Evolutionary conservation across 1,284 basidiomycete genomes (phyloP).

Genomic region (Veloporphyrellus conicus): DNA sequence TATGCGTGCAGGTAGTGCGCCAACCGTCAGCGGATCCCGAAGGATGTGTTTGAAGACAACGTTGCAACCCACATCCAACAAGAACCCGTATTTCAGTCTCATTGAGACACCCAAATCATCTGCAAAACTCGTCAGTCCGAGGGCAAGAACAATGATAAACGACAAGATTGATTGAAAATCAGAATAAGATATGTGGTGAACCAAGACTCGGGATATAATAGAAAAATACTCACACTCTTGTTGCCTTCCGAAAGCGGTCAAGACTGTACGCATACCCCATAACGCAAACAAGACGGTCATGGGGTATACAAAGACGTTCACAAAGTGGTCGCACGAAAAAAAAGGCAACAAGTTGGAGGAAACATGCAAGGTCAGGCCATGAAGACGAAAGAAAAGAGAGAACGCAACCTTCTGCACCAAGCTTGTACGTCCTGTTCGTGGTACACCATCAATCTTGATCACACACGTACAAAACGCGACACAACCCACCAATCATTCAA

Average conservation of each 20-base stretch:
- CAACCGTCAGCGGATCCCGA: not conserved
- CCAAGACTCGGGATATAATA: not conserved
- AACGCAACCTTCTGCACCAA: constrained; percentile 66
- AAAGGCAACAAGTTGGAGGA: not conserved
- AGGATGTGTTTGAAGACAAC: not conserved
- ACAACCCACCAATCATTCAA: constrained; percentile 55
- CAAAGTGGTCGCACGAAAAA: too few relatives aligned
- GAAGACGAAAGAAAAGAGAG: not conserved
- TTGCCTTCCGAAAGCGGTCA: constrained; percentile 80
- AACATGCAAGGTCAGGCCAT: constrained; percentile 1
- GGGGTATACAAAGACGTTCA: not conserved
- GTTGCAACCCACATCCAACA: constrained; percentile 51
- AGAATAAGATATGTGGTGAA: too few relatives aligned
- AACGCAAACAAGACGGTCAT: not conserved
- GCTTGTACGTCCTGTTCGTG: constrained; percentile 65
- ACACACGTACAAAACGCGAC: not conserved
- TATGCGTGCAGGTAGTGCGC: not conserved
- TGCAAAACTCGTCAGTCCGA: constrained; percentile 26
- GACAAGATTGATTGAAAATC: too few relatives aligned
- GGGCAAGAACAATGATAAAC: too few relatives aligned
- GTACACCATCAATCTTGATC: constrained; percentile 1
- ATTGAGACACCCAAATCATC: constrained; percentile 69
- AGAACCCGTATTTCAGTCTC: constrained; percentile 75
- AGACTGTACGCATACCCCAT: constrained; percentile 38
- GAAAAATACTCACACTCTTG: constrained; percentile 57